Conservation (phyloP, 169 alveolate species). For the Eimeria acervulina region DNA sequence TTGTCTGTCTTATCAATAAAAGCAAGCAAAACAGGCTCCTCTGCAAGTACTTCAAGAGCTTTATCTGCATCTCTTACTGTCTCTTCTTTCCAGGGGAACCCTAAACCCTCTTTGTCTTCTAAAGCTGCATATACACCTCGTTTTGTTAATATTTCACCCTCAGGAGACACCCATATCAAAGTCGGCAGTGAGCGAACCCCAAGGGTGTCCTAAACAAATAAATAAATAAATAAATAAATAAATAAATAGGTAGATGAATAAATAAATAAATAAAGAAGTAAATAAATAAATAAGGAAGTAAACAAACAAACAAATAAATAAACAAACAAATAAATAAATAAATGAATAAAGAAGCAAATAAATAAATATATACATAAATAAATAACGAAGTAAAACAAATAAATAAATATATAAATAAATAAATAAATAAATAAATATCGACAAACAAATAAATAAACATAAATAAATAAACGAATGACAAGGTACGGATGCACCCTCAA, state of each 20-base stretch:
- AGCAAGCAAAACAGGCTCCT: constrained; percentile 69
- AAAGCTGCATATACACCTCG: constrained; percentile 9
- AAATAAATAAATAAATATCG: too few species aligned
- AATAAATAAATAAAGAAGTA: not conserved
- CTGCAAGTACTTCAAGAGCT: constrained; percentile 53
- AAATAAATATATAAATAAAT: too few species aligned
- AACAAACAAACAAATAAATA: too few species aligned
- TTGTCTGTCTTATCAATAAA: constrained; percentile 38
- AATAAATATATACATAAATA: too few species aligned
- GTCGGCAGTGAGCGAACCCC: constrained; percentile 74
- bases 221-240: not conserved
- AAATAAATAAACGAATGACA: too few species aligned
- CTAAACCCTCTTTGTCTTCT: constrained; percentile 5
- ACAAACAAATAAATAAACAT: too few species aligned
- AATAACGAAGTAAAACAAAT: too few species aligned
- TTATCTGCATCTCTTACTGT: constrained; percentile 55
- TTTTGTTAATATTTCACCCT: constrained; percentile 46
- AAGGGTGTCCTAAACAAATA: constrained; percentile 1
- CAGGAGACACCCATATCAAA: constrained; percentile 43
- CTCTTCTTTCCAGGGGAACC: constrained; percentile 72
- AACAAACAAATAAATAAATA: too few species aligned
- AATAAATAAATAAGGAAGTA: not conserved
- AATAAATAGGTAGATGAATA: not conserved
- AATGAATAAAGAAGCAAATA: too few species aligned
- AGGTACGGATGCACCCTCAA: too few species aligned